Conservation (phyloP, 164 flowering plant species). For the Vitis amurensis region DNA sequence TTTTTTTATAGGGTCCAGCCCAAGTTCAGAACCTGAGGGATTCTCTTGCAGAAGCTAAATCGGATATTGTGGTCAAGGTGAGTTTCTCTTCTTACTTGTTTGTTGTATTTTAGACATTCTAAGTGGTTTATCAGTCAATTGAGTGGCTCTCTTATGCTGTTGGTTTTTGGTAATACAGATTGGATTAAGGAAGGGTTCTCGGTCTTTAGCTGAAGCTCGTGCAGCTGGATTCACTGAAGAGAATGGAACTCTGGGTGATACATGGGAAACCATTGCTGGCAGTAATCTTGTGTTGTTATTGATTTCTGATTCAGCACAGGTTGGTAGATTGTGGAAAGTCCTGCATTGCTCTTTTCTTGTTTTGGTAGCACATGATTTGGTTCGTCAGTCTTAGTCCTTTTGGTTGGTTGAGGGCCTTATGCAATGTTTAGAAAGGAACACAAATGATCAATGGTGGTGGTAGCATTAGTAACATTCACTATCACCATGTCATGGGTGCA, state of each 20-base stretch:
- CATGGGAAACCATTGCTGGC: conserved; percentile 77
- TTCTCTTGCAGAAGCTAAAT: conserved; percentile 83
- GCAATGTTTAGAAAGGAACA: too few species aligned
- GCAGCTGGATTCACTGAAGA: conserved; percentile 92
- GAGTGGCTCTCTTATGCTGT: not conserved
- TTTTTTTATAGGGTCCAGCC: conserved; percentile 77
- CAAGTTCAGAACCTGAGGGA: conserved; percentile 96
- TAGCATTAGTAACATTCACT: too few species aligned
- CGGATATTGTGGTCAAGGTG: conserved; percentile 94
- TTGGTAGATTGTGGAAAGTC: conserved; percentile 17
- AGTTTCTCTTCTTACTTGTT: not conserved
- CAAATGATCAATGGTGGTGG: too few species aligned
- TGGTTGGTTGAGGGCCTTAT: too few species aligned
- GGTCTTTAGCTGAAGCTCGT: conserved; percentile 89
- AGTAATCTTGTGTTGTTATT: conserved; percentile 90
- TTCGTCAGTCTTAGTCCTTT: too few species aligned
- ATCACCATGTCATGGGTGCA: too few species aligned
- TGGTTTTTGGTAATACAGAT: conserved; percentile 34
- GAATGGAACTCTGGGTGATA: conserved; percentile 89
- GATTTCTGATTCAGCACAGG: conserved; percentile 99
- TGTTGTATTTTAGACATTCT: not conserved
- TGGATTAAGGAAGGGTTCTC: conserved; percentile 91
- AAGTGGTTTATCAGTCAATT: too few species aligned
- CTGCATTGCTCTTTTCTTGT: too few species aligned
- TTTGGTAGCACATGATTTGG: too few species aligned